Evolutionary conservation across 345 rosid genomes (phyloP), one percentile per base, ranked within the genome.

Genomic region (Iberis pinnata): DNA sequence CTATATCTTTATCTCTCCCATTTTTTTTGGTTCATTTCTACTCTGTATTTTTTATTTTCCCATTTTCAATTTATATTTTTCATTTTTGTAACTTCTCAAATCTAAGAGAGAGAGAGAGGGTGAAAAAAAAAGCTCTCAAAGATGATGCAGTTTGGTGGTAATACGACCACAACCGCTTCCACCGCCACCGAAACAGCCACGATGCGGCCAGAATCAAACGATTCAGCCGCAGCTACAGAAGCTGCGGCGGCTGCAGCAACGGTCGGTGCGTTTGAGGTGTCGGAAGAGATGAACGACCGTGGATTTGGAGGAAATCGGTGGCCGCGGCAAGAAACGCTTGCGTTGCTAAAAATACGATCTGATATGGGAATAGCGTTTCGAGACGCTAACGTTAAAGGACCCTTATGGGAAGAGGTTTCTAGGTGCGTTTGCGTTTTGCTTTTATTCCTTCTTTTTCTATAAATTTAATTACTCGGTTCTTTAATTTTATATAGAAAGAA

Each of bases 351-450:
- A 75, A 78, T 82, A 70, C 84, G 97, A 78, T 80, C 96, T 16
- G 92, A 80, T 8, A 89, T 86, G 90, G 96, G 86, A 63, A 56
- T 63, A 47, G 77, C 72, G 45, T 89, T 89, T 58, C 75, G 85
- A 45, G 96, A 86, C 68, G 68, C 73, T 14, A 72, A 60, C 51
- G 70, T 73, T 41, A 89, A 86, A 73, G 87, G 79, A 49, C 88
- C 93, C 41, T 74, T 86, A 9, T 86, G 97, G 97, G 96, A 89
- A 45, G 82, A 86, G 43, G 81, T 86, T 62, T 86, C 97, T 57
- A 79, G 95, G 96, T 89, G 54, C 75, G 56, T 43, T 61, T 54
- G 53, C 33, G 12, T 10, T 14, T n/a, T 20, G 40, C 24, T 18
- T 49, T 32, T 40, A 56, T 35, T 48, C 19, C 38, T 49, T 18